Conservation (phyloP, 2,329 filamentous ascomycete genomes). For the Juglanconis oblonga region DNA sequence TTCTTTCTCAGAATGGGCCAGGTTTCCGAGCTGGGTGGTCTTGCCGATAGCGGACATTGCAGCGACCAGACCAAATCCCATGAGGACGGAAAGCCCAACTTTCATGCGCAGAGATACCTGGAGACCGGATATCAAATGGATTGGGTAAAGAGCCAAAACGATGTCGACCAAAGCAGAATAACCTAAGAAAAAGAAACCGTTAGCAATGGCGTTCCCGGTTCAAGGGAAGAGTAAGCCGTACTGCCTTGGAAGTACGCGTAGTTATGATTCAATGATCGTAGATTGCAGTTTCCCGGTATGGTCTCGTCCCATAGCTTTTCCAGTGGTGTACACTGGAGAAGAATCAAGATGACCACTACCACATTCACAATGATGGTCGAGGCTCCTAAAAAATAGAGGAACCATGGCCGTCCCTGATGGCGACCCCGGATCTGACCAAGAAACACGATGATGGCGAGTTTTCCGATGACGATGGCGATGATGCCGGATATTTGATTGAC, state of each 20-base stretch:
- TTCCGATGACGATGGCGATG: constrained; percentile 2
- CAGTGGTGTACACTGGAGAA: constrained; percentile 7
- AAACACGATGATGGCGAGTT: constrained; percentile 2
- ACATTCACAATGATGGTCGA: constrained; percentile 3
- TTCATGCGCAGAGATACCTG: constrained; percentile 4
- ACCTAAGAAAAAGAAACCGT: not conserved
- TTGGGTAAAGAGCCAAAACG: constrained; percentile 3
- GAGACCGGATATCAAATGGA: not conserved
- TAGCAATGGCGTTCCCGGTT: not conserved
- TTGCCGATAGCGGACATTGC: not conserved
- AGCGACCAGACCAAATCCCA: constrained; percentile 3
- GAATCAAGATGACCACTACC: not conserved
- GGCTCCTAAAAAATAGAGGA: constrained; percentile 1
- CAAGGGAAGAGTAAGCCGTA: not conserved
- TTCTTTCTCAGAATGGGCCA: not conserved
- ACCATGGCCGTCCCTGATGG: constrained; percentile 1
- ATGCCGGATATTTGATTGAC: constrained; percentile 6
- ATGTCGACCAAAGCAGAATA: constrained; percentile 4
- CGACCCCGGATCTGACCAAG: constrained; percentile 5
- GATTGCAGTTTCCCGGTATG: not conserved
- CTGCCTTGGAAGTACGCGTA: constrained; percentile 12
- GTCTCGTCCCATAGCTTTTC: constrained; percentile 7
- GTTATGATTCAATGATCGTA: not conserved
- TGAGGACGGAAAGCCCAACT: not conserved
- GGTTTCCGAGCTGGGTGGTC: not conserved